These are phyloP conservation scores for Myriosclerotinia scirpicola DNA, from an alignment of 2,329 filamentous ascomycete genomes.

Conservation along the genomic window DNA sequence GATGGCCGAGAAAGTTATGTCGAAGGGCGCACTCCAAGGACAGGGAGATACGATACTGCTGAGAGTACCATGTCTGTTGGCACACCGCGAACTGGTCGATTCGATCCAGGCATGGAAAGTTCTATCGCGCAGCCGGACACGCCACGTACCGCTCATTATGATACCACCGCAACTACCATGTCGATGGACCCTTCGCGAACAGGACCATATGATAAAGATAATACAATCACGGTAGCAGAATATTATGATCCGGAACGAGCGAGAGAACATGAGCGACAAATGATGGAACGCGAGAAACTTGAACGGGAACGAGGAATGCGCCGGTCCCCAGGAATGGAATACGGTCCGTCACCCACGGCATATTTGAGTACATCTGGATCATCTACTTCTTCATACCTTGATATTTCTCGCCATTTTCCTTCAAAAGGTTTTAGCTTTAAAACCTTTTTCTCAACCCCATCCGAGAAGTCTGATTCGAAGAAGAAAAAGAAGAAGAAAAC, in stretches of 20 bases:
- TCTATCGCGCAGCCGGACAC: slow-evolving; percentile 19
- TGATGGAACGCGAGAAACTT: slow-evolving; percentile 19
- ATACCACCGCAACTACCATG: slow-evolving; percentile 32
- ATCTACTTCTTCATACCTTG: slow-evolving; percentile 48
- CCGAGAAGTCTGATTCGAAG: slow-evolving; percentile 43
- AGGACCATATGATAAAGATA: slow-evolving; percentile 29
- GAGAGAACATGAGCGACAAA: slow-evolving; percentile 21
- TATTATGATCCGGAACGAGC: slow-evolving; percentile 30
- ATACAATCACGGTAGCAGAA: slow-evolving; percentile 20
- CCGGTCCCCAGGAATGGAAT: slow-evolving; percentile 26
- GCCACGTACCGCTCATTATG: slow-evolving; percentile 33
- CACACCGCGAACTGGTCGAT: slow-evolving; percentile 19
- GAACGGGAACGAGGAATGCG: slow-evolving; percentile 20
- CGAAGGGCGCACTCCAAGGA: slow-evolving; percentile 10
- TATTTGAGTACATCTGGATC: slow-evolving; percentile 30
- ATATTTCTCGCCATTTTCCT: slow-evolving; percentile 60
- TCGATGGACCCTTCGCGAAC: slow-evolving; percentile 13
- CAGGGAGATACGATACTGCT: slow-evolving; percentile 17
- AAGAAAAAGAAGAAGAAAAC: slow-evolving; percentile 33
- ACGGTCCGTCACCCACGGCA: slow-evolving; percentile 26
- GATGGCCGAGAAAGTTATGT: slow-evolving; percentile 14
- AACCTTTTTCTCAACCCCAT: slow-evolving; percentile 63
- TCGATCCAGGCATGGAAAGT: slow-evolving; percentile 19
- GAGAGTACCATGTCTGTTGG: slow-evolving; percentile 16
- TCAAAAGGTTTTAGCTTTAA: slow-evolving; percentile 53